Base-by-base conservation (phyloP, 768 basidiomycete genomes). In the Daedalea quercina region DNA sequence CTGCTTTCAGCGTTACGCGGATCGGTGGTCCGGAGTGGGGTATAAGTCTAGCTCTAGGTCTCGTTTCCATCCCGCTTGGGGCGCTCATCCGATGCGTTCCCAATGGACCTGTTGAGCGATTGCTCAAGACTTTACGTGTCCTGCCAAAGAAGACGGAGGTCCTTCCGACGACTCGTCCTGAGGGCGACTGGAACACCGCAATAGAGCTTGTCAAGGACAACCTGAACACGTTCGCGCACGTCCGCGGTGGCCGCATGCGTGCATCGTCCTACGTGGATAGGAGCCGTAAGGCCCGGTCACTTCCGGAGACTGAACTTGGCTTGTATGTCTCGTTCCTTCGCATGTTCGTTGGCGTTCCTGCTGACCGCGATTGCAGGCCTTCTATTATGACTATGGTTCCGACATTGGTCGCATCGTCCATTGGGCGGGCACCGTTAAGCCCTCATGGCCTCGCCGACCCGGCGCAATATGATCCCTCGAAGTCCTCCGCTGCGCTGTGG, bases 11-110 rank as follows among this genome's bases (percentile, higher is more conserved):
- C 63, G 95, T 97, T 9, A 85, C 81, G 0, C 75, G 65, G 8
- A 82, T 98, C 47, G 72, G 73, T 35, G 92, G 88, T 9, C 81
- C 81, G 37, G 92, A 95, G 67, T 99, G 96, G 96, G 94, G 82
- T 50, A 90, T 98, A 58, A 89, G 90, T 0, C 72, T 99, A 35
- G 85, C 91, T 46, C 78, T 97, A 31, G 96, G 95, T 33, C 56
- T 86, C 41, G 80, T 93, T 44, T 86, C 96, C 9, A 81, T 98
- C 43, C 96, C 95, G 3, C 76, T 95, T 60, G 96, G 92, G 49
- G 84, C 75, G 34, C 63, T 93, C 56, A 78, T 94, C 54, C 90
- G 95, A 41, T 69, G 82, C 20, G 67, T 94, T 25, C 95, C 95
- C 44, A 93, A 87, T 62, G 78, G 63, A 31, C 90, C 91, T 0